A percentile compares a stretch with the other conserved stretches of the same genome.
phyloP scores from a whole-genome alignment of 2,329 filamentous ascomycete genomes.

The Parafenestella ontariensis region DNA sequence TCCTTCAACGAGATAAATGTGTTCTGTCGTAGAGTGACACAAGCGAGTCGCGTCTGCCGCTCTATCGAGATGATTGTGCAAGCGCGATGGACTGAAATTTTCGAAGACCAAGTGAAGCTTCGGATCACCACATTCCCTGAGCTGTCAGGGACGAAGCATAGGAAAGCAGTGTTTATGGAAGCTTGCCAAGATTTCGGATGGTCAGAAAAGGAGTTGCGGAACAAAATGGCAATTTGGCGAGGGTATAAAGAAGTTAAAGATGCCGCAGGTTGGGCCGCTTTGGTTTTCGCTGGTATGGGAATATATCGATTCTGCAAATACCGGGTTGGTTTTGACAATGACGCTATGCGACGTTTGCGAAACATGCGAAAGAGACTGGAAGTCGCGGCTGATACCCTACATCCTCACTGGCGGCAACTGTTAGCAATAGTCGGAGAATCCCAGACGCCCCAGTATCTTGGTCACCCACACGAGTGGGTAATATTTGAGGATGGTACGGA shows the following conservation, averaged over 20 bases:
- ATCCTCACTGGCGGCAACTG: constrained; percentile 60
- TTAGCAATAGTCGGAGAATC: constrained; percentile 56
- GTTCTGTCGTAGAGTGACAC: constrained; percentile 55
- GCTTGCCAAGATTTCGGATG: constrained; percentile 63
- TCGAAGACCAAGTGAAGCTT: constrained; percentile 58
- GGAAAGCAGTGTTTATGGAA: constrained; percentile 61
- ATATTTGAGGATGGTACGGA: constrained; percentile 54
- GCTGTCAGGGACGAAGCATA: constrained; percentile 56
- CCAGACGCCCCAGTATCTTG: constrained; percentile 51
- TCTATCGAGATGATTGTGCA: constrained; percentile 66
- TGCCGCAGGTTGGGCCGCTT: constrained; percentile 62
- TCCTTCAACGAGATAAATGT: constrained; percentile 53
- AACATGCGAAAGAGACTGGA: constrained; percentile 58
- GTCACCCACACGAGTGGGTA: constrained; percentile 62
- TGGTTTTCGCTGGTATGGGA: constrained; percentile 65
- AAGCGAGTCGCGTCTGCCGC: constrained; percentile 61
- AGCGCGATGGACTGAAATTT: constrained; percentile 64
- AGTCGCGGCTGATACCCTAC: constrained; percentile 61
- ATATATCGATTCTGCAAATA: constrained; percentile 69
- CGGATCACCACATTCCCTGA: constrained; percentile 50
- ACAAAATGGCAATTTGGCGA: constrained; percentile 62
- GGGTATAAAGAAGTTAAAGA: constrained; percentile 67
- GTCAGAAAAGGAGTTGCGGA: constrained; percentile 65
- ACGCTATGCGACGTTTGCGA: constrained; percentile 58
- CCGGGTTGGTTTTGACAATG: constrained; percentile 60